Evolutionary conservation across 352 stramenopile species (phyloP).

Genomic region (Phytophthora multivora): DNA sequence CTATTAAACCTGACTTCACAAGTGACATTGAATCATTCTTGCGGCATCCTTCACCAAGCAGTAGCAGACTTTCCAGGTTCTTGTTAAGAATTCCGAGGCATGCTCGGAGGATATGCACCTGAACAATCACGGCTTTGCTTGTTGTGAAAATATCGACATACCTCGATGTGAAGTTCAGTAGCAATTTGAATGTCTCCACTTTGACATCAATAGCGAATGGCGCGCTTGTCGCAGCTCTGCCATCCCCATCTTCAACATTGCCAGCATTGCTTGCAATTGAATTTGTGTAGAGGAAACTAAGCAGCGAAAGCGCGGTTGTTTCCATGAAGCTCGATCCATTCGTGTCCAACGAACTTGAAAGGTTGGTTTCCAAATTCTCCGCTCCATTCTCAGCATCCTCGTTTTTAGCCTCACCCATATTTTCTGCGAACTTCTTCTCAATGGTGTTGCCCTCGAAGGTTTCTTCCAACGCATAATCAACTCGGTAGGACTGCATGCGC

Average conservation of each 20-base stretch:
- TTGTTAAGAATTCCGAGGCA: conserved; percentile 51
- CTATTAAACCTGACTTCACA: conserved; percentile 27
- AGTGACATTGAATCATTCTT: conserved; percentile 27
- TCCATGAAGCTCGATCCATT: conserved; percentile 42
- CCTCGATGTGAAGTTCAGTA: conserved; percentile 37
- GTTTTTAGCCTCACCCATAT: conserved; percentile 21
- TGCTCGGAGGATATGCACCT: conserved; percentile 46
- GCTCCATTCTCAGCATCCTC: conserved; percentile 5
- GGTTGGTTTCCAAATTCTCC: not conserved
- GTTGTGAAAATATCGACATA: conserved; percentile 42
- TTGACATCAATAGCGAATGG: conserved; percentile 55
- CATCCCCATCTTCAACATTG: not conserved
- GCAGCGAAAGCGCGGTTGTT: conserved; percentile 29
- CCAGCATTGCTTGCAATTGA: conserved; percentile 25
- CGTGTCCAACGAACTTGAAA: conserved; percentile 39
- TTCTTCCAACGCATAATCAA: conserved; percentile 62
- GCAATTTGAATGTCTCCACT: conserved; percentile 33
- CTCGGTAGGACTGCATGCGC: conserved; percentile 56
- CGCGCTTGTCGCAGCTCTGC: conserved; percentile 9
- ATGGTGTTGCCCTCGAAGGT: conserved; percentile 47
- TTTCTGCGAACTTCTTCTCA: conserved; percentile 56
- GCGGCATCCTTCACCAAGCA: conserved; percentile 1
- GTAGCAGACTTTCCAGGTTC: conserved; percentile 42
- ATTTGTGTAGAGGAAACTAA: conserved; percentile 49
- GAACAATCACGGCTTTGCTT: conserved; percentile 11